Conservation (phyloP, 2,329 filamentous ascomycete genomes). For the Stemphylium lycopersici region DNA sequence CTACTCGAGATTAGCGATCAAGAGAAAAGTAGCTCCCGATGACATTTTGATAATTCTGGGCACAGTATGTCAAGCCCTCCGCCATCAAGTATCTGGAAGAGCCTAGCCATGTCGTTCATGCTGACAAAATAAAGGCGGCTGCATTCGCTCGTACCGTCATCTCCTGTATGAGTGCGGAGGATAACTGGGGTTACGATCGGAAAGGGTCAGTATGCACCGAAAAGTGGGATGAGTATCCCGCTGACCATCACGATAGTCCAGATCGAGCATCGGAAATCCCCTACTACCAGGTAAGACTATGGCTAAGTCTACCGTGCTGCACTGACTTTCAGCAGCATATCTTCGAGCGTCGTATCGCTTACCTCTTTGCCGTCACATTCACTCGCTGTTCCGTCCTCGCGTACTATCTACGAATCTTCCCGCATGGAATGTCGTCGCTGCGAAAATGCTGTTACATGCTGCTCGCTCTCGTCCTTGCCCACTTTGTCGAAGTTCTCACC, state of each 20-base stretch:
- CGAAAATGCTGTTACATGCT: conserved; percentile 27
- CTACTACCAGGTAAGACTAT: conserved; percentile 25
- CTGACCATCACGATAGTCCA: conserved; percentile 17
- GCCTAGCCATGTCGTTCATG: background rate
- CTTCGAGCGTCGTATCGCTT: conserved; percentile 43
- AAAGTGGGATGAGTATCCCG: background rate
- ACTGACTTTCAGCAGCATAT: conserved; percentile 24
- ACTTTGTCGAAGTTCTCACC: conserved; percentile 30
- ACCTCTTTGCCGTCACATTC: conserved; percentile 42
- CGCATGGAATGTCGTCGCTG: conserved; percentile 22
- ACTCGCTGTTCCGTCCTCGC: conserved; percentile 44
- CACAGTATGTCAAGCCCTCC: conserved; percentile 13
- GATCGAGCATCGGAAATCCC: conserved; percentile 26
- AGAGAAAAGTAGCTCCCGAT: conserved; percentile 31
- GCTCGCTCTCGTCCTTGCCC: conserved; percentile 21
- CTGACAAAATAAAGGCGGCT: conserved; percentile 21
- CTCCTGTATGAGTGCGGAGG: conserved; percentile 36
- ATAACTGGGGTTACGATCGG: conserved; percentile 30
- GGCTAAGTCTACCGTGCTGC: background rate
- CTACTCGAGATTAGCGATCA: conserved; percentile 32
- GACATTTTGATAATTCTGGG: conserved; percentile 33
- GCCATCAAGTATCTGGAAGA: background rate
- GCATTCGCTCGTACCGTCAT: conserved; percentile 33
- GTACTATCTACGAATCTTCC: conserved; percentile 48
- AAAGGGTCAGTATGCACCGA: conserved; percentile 23